These are phyloP conservation scores for Pharnaceum exiguum DNA, from an alignment of 148 eudicot species.

Conservation along the genomic window DNA sequence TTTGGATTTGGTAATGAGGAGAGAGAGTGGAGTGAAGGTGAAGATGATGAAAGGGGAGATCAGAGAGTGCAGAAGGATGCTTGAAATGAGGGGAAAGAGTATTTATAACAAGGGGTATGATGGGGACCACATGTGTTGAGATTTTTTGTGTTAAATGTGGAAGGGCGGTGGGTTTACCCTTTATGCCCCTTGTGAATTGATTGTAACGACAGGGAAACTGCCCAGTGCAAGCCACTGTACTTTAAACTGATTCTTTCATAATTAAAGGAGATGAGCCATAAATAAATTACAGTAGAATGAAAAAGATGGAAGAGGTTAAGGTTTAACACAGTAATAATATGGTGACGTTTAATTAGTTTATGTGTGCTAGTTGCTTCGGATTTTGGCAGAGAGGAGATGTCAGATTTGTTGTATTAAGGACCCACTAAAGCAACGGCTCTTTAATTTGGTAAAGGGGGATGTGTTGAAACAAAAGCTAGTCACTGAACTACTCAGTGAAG, in stretches of 20 bases:
- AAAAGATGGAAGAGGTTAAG: no score
- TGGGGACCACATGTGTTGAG: conserved; percentile 24
- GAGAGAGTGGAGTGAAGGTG: not conserved
- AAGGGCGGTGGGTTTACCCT: not conserved
- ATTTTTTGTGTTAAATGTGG: conserved; percentile 16
- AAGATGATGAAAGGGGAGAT: not conserved
- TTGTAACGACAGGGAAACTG: not conserved
- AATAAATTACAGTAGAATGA: no score
- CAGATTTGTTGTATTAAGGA: conserved; percentile 1
- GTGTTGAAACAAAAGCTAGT: no score
- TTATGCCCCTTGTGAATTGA: not conserved
- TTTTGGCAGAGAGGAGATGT: no score
- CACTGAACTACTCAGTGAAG: no score
- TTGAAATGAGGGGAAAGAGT: conserved; percentile 13
- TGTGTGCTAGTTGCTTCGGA: no score
- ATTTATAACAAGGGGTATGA: conserved; percentile 26
- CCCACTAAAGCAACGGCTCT: conserved; percentile 20
- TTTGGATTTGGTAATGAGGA: not conserved
- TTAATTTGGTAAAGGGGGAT: not conserved
- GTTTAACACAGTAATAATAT: no score
- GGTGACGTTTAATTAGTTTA: no score
- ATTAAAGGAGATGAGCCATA: no score
- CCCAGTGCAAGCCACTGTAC: not conserved
- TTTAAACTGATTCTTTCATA: no score
- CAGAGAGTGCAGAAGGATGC: conserved; percentile 7